Conservation (phyloP, 2,329 filamentous ascomycete species). For the Fusarium nematophilum region DNA sequence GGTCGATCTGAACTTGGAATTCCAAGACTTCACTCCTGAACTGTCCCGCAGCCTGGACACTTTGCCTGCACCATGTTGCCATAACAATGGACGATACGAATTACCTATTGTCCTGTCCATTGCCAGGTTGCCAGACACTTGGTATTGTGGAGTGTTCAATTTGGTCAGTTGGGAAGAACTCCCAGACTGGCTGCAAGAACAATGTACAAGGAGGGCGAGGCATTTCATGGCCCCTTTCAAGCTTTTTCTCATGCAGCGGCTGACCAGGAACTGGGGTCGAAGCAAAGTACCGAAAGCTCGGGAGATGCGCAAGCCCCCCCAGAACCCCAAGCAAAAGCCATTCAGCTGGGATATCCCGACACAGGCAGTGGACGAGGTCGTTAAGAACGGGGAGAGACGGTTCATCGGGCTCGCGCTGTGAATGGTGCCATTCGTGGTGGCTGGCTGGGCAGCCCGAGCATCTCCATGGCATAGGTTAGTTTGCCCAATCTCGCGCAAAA, state of each 20-base stretch:
- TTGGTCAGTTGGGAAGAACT: too few species aligned
- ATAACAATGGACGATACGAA: too few species aligned
- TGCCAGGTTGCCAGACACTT: too few species aligned
- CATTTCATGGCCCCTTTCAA: background rate
- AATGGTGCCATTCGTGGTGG: conserved; percentile 8
- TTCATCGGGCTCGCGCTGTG: conserved; percentile 1
- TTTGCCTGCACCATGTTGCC: too few species aligned
- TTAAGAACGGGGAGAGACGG: conserved; percentile 19
- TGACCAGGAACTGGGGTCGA: conserved; percentile 22
- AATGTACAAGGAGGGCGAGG: too few species aligned
- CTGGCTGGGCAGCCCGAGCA: conserved; percentile 5
- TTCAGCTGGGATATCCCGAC: conserved; percentile 13
- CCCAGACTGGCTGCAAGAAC: too few species aligned
- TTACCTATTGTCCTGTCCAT: too few species aligned
- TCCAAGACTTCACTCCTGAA: background rate
- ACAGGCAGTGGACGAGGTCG: conserved; percentile 17
- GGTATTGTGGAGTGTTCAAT: too few species aligned
- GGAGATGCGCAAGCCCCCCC: conserved; percentile 37
- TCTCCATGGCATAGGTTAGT: background rate
- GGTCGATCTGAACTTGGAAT: conserved; percentile 11
- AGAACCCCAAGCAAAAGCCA: conserved; percentile 6
- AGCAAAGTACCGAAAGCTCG: conserved; percentile 25
- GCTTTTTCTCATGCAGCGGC: conserved; percentile 11
- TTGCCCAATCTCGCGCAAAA: background rate
- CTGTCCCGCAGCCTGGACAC: too few species aligned